Evolutionary conservation across 23 red algal species (phyloP).

Genomic region (Cyanidioschyzon merolae): DNA sequence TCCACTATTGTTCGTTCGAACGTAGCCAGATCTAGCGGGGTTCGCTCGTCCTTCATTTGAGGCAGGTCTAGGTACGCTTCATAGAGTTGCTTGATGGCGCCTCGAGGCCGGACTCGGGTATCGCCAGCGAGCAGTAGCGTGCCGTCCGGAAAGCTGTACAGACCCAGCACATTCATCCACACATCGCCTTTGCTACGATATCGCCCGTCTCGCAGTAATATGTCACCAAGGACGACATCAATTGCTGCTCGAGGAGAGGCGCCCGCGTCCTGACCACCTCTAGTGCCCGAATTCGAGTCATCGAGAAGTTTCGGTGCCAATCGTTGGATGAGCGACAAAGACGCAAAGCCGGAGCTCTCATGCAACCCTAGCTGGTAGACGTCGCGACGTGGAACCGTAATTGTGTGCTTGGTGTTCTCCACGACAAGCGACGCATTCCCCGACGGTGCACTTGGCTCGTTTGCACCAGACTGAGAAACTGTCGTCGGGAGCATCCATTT

Average conservation of each 20-base stretch:
- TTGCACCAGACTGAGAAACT: neutral
- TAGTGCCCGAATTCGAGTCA: neutral
- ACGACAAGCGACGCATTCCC: neutral
- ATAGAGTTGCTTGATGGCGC: constrained; percentile 32
- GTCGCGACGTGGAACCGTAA: neutral
- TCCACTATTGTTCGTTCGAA: neutral
- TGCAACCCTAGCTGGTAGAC: neutral
- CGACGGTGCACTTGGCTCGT: neutral
- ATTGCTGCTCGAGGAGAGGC: neutral
- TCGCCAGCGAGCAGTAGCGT: constrained; percentile 51
- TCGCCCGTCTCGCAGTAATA: constrained; percentile 48
- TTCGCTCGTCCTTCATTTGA: no score
- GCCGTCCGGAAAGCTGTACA: constrained; percentile 41
- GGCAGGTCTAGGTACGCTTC: constrained; percentile 4
- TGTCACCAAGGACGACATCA: constrained; percentile 53
- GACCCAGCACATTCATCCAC: constrained; percentile 34
- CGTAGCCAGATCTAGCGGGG: neutral
- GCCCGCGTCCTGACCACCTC: neutral
- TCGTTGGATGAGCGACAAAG: neutral
- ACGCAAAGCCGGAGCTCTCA: neutral
- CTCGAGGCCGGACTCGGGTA: constrained; percentile 14
- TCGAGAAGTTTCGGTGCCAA: neutral
- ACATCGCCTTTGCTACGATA: constrained; percentile 54
- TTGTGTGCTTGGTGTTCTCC: neutral
- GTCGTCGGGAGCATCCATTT: neutral